Evolutionary conservation across 2,329 filamentous ascomycete species (phyloP).

Genomic region (Achaetomium macrosporum): DNA sequence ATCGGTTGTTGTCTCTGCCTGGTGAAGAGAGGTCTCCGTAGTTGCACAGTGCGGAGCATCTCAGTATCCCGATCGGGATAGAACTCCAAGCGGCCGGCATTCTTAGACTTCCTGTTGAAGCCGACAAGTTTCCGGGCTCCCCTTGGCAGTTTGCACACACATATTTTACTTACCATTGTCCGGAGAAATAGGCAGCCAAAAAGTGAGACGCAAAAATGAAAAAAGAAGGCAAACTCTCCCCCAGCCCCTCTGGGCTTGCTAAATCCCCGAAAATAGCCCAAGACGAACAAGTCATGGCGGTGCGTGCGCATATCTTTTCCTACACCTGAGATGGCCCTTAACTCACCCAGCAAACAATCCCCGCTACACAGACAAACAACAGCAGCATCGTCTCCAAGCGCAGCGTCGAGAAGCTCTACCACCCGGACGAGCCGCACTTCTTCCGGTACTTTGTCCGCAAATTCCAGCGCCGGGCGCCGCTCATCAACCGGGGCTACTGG

Average conservation of each 20-base stretch:
- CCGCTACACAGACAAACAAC: slow-evolving; percentile 63
- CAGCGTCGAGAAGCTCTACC: slow-evolving; percentile 86
- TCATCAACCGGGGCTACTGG: slow-evolving; percentile 89
- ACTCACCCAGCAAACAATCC: neutral
- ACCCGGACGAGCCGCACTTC: slow-evolving; percentile 70
- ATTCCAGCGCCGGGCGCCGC: slow-evolving; percentile 72
- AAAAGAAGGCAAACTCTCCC: slow-evolving; percentile 1
- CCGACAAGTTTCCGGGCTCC: too few species aligned
- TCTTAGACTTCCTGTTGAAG: too few species aligned
- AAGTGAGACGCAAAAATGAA: slow-evolving; percentile 10
- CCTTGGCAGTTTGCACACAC: too few species aligned
- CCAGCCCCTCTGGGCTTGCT: neutral
- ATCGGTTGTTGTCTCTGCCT: too few species aligned
- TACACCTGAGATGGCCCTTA: too few species aligned
- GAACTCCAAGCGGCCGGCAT: too few species aligned
- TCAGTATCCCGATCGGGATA: too few species aligned
- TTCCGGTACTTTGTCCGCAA: slow-evolving; percentile 85
- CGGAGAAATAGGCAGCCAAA: too few species aligned
- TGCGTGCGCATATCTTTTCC: slow-evolving; percentile 28
- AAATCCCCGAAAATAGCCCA: slow-evolving; percentile 28
- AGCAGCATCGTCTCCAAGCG: slow-evolving; percentile 90
- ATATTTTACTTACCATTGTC: too few species aligned
- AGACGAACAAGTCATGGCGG: slow-evolving; percentile 49
- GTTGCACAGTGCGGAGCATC: too few species aligned
- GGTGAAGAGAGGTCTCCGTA: too few species aligned